phyloP scores from a whole-genome alignment of 345 rosid genomes.

The Euphorbia peplus region DNA sequence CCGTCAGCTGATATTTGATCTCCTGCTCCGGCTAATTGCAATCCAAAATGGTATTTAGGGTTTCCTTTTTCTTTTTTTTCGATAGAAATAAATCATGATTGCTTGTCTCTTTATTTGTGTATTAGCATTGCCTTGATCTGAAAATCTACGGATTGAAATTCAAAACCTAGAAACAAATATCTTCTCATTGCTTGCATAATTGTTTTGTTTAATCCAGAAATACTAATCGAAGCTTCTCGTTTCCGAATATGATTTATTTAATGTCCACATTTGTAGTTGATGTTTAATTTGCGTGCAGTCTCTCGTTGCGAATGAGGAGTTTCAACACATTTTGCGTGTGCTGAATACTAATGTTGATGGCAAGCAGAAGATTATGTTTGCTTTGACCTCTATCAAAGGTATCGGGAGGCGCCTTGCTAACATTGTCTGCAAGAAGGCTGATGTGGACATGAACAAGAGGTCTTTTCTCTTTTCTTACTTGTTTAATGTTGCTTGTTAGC shows the following conservation, averaged over 20 bases:
- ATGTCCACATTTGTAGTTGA: neutral
- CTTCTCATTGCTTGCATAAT: neutral
- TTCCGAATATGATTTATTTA: neutral
- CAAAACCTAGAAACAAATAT: conserved; percentile 81
- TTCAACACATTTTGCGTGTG: conserved; percentile 92
- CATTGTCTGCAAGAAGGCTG: conserved; percentile 95
- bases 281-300: conserved; percentile 59
- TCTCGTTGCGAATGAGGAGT: conserved; percentile 80
- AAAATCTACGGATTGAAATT: conserved; percentile 35
- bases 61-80: neutral
- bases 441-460: conserved; percentile 97
- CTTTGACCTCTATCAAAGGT: conserved; percentile 89
- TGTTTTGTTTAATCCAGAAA: neutral
- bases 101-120: too few relatives aligned
- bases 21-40: neutral
- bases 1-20: neutral
- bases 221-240: neutral
- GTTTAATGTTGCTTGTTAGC: neutral
- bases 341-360: conserved; percentile 91
- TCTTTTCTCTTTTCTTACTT: conserved; percentile 8
- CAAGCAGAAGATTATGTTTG: conserved; percentile 91
- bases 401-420: conserved; percentile 82
- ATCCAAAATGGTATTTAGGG: conserved; percentile 5
- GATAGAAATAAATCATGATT: neutral
- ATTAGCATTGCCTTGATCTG: neutral